Conservation (phyloP, 441 rosid species). For the Raphanus hybrid region DNA sequence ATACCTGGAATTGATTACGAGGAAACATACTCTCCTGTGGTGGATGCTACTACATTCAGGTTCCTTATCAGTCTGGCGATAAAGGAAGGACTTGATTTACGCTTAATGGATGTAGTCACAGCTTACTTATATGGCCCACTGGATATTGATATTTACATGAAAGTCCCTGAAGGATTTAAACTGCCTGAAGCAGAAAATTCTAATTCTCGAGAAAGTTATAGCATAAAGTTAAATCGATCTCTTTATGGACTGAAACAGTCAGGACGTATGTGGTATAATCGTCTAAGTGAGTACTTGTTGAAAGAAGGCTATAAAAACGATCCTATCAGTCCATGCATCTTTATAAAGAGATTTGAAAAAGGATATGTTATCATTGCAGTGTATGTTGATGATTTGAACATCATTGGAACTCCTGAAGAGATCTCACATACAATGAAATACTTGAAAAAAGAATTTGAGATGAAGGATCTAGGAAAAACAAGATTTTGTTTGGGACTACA, state of each 20-base stretch:
- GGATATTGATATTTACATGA: no score
- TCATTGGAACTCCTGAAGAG: not conserved
- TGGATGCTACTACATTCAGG: no score
- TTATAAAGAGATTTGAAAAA: not conserved
- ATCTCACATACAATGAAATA: not conserved
- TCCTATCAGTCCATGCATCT: constrained; percentile 11
- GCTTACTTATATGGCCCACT: no score
- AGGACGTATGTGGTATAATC: not conserved
- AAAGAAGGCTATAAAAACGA: constrained; percentile 2
- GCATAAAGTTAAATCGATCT: not conserved
- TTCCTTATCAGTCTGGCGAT: no score
- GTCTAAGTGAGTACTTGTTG: not conserved
- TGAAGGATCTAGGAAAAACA: not conserved
- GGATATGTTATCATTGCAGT: not conserved
- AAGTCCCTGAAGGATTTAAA: no score
- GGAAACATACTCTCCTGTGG: no score
- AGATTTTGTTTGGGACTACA: no score
- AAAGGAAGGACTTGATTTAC: no score
- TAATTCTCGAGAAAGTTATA: not conserved
- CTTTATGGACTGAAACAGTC: no score
- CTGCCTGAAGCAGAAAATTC: no score
- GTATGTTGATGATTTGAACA: not conserved
- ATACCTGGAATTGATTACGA: no score
- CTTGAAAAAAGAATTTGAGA: not conserved
- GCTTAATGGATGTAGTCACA: no score